Evolutionary conservation across 495 filamentous ascomycete genomes (phyloP), one percentile per base, ranked within the genome.

Genomic region (Neurospora terricola): DNA sequence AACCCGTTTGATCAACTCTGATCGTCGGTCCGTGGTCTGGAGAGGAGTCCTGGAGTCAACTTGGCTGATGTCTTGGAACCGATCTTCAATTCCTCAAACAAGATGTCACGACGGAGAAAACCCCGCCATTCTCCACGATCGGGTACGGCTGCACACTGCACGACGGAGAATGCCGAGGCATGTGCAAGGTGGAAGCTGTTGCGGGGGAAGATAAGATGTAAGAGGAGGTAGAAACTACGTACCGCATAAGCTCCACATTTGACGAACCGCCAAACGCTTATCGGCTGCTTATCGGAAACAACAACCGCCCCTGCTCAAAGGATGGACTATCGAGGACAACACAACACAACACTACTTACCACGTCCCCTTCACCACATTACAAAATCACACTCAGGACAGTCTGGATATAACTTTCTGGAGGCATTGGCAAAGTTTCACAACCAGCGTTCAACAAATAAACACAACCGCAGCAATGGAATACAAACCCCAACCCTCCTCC

Each of bases 381-480:
- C 54, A 62, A 62, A 62, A 34, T 62, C 54, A 62, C 12, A 14
- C 6, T 8, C 23, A 11, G 8, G 6, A 30, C 48, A 30, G 48
- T 59, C 21, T 3, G 23, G 5, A 16, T 30, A 59, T 27, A 16
- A 59, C 11, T 8, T 16, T 8, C 8, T 54, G 21, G 4, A 71
- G 30, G 2, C 3, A 5, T 14, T 18, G 5, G 16, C 10, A 27
- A 7, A 16, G 27, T 14, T 42, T 59, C 4, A 3, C 4, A 39
- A n/a, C 18, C 0, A 30, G 45, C 14, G 4, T 4, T 21, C 11
- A 12, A 27, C 10, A 4, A 27, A 45, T 0, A 38, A 37, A 38
- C 4, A 36, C 21, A 9, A 27, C 23, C 10, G 23, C 27, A 72
- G 66, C 21, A 21, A 82, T 82, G 78, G 80, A 81, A 42, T 80